Base-by-base conservation (phyloP, 2,329 filamentous ascomycete genomes). In the Aspergillus flavus region DNA sequence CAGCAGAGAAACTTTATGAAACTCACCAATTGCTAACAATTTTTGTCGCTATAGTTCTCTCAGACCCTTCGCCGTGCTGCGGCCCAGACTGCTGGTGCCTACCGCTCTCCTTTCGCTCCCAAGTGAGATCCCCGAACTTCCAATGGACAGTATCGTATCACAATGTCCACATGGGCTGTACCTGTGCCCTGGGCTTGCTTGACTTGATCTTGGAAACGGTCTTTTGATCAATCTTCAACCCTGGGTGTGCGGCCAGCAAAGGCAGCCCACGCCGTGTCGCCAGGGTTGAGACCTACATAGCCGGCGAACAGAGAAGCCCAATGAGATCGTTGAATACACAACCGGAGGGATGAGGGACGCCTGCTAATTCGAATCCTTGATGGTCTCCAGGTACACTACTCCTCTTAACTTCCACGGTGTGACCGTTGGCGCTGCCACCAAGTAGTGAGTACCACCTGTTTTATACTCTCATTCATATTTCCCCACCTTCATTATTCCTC, bases 41-140 rank as follows among this genome's bases (percentile, higher is more conserved):
- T 30, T 36, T 45, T 53, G 57, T 41, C 28, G 10, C 46, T 28
- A 64, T 58, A 76, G 73, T 76, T 78, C 72, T 69, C 73, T 66
- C 69, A 75, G 60, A 74, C 75, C 58, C 67, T 73, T 65, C 75
- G 75, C 68, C 75, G 75, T 58, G 73, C 75, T 63, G 75, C 74
- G 68, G 72, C 71, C 76, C 76, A 82, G 73, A 61, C 62, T 61
- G 65, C 62, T 60, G 64, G 62, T 61, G 80, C 82, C 65, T 87
- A 85, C 77, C 77, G 81, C 76, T 86, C 84, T 74, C 83, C 82
- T 61, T 87, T 84, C 73, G 86, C 83, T 61, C 86, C 86, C 65
- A 82, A 85, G 86, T 89, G 82, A 76, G 78, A 72, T 55, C 39
- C 32, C 65, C 59, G 61, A 19, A 39, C 32, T 14, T 28, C 6